Percentiles rank a stretch among this genome's conserved stretches.
Conservation (phyloP, 164 flowering plant genomes). For the Berberis vulgaris region DNA sequence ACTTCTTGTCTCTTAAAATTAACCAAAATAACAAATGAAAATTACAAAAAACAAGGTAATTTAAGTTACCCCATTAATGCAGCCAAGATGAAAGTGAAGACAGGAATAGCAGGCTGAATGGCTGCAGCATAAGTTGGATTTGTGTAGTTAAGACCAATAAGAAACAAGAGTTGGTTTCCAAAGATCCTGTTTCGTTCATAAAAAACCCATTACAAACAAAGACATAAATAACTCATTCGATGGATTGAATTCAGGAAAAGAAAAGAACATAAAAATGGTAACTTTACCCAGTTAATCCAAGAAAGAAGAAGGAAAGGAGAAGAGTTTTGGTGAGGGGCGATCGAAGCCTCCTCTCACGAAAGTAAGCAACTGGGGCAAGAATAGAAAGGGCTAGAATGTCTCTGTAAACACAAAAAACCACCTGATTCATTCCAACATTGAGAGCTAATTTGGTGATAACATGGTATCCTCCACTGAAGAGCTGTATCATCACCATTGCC, state of each 20-base stretch:
- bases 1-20: not conserved
- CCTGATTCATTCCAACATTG: conserved; percentile 78
- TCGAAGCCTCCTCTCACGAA: conserved; percentile 28
- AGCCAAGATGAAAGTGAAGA: conserved; percentile 85
- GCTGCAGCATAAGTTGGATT: conserved; percentile 98
- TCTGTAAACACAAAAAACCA: conserved; percentile 81
- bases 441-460: conserved; percentile 87
- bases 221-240: not conserved
- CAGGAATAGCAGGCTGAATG: conserved; percentile 88
- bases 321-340: conserved; percentile 15
- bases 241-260: not conserved
- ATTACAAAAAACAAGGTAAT: not conserved
- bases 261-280: not conserved
- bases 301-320: conserved; percentile 69
- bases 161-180: conserved; percentile 93
- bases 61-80: conserved; percentile 69
- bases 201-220: not conserved
- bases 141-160: conserved; percentile 87
- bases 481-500: conserved; percentile 70
- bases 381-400: conserved; percentile 78
- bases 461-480: conserved; percentile 77
- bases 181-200: conserved; percentile 50
- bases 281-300: conserved; percentile 82
- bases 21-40: not conserved
- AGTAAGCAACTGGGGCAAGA: conserved; percentile 76